Evolutionary conservation across 1,284 basidiomycete species (phyloP), one percentile per base, ranked within the genome.

Genomic region (Tylopilus sp.): DNA sequence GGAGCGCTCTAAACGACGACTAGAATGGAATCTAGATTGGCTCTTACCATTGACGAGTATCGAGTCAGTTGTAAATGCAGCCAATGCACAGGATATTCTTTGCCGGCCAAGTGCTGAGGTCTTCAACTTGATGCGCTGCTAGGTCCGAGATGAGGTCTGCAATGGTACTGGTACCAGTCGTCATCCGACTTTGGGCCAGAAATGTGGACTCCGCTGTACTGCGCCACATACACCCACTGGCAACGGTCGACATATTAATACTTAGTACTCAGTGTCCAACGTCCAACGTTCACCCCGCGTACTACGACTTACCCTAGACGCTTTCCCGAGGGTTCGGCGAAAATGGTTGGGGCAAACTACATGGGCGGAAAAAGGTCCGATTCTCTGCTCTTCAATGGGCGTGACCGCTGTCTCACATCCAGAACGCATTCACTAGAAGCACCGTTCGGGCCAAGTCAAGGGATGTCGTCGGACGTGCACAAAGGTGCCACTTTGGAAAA

Each of bases 341-440:
- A 34, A 37, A 68, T 64, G 66, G 56, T 48, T 29, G 63, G 63
- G 28, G 66, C 64, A 35, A 64, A 68, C 46, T 64, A 64, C 30
- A 68, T 68, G 63, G 63, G 63, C 10, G 63, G 63, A 13, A 68
- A 64, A 53, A 66, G 66, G 63, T 68, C 7, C n/a, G 50, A 11
- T 46, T 44, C 8, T 33, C 6, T 25, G 21, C 10, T 16, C 26
- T 16, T 10, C 13, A 26, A 13, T 25, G 30, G 8, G 19, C 7
- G 25, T 18, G 9, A 15, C 15, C 21, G 13, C 16, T 3, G 13
- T 41, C 45, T 42, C 37, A 49, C 13, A 46, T 33, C 25, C 34
- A 37, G 26, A 48, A 28, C 10, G 2, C 16, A 28, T 36, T 40
- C 31, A 15, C 37, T 34, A 64, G 63, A 49, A 68, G 53, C 39